These are phyloP conservation scores for Herpetospermum pedunculosum DNA, from an alignment of 306 rosid genomes.

Conservation along the genomic window DNA sequence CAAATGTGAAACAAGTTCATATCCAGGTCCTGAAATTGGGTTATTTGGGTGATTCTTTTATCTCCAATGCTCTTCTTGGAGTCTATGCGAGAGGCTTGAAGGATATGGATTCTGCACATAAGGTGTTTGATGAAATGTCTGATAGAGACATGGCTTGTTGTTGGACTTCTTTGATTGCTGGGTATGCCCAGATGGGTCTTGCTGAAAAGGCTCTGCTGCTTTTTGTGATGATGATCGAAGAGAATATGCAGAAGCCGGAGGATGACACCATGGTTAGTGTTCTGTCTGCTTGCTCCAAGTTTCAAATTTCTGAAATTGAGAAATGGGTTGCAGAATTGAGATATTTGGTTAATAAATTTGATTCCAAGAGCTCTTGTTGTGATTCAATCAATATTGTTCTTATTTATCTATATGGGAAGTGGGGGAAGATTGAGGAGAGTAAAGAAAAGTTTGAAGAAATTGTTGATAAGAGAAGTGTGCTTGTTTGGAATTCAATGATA, in stretches of 20 bases:
- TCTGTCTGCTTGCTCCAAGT: conserved; percentile 47
- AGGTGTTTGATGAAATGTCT: conserved; percentile 53
- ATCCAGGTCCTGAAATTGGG: conserved; percentile 31
- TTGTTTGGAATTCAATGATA: conserved; percentile 54
- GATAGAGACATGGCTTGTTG: conserved; percentile 20
- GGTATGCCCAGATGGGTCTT: conserved; percentile 30
- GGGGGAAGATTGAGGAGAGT: conserved; percentile 35
- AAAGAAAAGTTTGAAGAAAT: conserved; percentile 27
- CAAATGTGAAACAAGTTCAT: conserved; percentile 33
- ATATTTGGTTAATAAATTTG: neutral
- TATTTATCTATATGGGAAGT: conserved; percentile 38
- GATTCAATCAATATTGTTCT: conserved; percentile 31
- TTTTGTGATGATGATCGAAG: conserved; percentile 30
- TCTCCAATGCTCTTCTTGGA: conserved; percentile 28
- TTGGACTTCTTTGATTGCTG: conserved; percentile 44
- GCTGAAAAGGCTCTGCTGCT: conserved; percentile 33
- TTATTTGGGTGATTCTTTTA: conserved; percentile 22
- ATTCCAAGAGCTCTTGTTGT: conserved; percentile 3
- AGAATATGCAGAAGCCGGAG: conserved; percentile 28
- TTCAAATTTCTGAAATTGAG: conserved; percentile 28
- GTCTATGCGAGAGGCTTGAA: conserved; percentile 28
- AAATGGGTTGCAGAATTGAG: conserved; percentile 29
- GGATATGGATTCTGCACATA: conserved; percentile 27
- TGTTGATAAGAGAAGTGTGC: conserved; percentile 25
- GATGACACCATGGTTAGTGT: conserved; percentile 43